Base-by-base conservation (phyloP, 768 basidiomycete species). In the Russula brevipes region DNA sequence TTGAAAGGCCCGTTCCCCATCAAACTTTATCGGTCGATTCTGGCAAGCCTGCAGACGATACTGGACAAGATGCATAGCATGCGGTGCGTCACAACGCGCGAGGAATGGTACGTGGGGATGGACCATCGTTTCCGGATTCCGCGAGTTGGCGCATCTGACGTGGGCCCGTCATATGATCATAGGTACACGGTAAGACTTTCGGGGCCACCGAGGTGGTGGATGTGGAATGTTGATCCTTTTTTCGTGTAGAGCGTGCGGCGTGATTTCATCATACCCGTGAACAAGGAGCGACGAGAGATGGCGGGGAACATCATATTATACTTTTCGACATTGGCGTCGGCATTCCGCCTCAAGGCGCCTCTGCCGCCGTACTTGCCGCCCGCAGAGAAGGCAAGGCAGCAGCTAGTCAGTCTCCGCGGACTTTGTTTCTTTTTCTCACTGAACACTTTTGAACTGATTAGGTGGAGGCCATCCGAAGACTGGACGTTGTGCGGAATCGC, bases 351-450 rank as follows among this genome's bases (percentile, higher is more conserved):
- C 46, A 96, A 96, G 70, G 86, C 92, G 5, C 97, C 97, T 1
- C 77, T 99, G n/a, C 94, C 97, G 0, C 94, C 97, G 0, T 98
- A 94, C 73, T 82, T 99, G 0, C 97, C 97, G 3, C 95, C 95
- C 0, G 96, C 90, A 0, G 94, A 96, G 71, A 81, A 86, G 67
- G 83, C 93, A 0, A 83, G 96, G 55, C 82, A 87, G 58, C 82
- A 85, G 8, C 76, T 99, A 73, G 94, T 90, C 71, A 53, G 81
- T 61, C 6, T 51, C 31, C 9, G 8, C 0, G 44, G 24, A 44
- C 33, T 9, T 52, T n/a, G 2, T 4, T 59, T 44, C 33, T 19
- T 33, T 19, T 24, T 30, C n/a, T 17, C 6, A 12, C 5, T 24
- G 49, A 24, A 38, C 52, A 9, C 42, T 55, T 19, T 59, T 16